Evolutionary conservation across 1,284 basidiomycete genomes (phyloP).

Genomic region (Malassezia slooffiae): DNA sequence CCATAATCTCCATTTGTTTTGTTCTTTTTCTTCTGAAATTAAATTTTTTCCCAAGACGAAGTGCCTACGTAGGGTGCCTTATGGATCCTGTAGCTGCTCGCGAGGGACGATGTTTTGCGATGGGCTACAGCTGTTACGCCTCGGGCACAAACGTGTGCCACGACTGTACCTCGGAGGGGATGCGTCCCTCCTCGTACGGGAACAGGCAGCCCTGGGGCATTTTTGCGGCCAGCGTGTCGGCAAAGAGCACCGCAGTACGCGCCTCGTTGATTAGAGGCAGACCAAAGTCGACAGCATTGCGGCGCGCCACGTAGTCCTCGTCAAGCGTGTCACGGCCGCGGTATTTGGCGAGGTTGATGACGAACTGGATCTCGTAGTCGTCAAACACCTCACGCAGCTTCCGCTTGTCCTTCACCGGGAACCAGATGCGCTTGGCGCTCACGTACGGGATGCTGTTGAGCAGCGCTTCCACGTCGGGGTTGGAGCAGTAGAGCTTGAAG

Average conservation of each 20-base stretch:
- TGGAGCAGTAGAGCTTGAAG: constrained; percentile 85
- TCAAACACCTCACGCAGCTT: constrained; percentile 73
- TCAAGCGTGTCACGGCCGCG: constrained; percentile 70
- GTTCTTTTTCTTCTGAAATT: not conserved
- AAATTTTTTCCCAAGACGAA: not conserved
- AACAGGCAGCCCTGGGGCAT: constrained; percentile 71
- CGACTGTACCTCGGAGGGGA: constrained; percentile 71
- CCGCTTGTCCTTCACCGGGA: constrained; percentile 94
- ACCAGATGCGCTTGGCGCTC: constrained; percentile 73
- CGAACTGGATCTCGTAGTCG: constrained; percentile 87
- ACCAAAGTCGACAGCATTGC: constrained; percentile 49
- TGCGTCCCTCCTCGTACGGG: constrained; percentile 73
- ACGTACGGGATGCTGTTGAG: constrained; percentile 55
- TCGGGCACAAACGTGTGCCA: constrained; percentile 40
- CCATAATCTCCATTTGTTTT: constrained; percentile 16
- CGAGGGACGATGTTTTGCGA: too few relatives aligned
- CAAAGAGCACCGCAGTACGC: constrained; percentile 76
- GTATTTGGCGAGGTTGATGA: constrained; percentile 80
- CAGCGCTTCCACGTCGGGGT: constrained; percentile 65
- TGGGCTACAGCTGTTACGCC: too few relatives aligned
- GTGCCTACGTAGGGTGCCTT: too few relatives aligned
- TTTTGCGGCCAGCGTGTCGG: constrained; percentile 77
- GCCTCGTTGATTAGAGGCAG: constrained; percentile 78
- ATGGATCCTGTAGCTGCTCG: too few relatives aligned
- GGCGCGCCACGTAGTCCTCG: constrained; percentile 81